These are phyloP conservation scores for Chlamydomonas reinhardtii DNA, from an alignment of 163 green algal species.

Conservation along the genomic window DNA sequence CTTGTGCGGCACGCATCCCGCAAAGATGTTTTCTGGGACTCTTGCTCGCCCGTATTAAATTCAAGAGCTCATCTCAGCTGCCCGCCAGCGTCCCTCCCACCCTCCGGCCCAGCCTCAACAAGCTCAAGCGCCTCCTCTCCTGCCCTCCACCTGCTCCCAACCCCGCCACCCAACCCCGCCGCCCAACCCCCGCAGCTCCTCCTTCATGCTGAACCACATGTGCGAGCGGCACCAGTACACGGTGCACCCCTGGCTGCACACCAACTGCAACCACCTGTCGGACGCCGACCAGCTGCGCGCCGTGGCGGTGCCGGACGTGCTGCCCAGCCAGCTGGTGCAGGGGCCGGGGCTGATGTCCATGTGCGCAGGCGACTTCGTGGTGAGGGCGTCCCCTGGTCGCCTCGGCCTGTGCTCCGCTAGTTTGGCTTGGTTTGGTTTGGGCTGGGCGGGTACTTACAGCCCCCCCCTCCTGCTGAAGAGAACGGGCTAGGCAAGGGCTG, in stretches of 20 bases:
- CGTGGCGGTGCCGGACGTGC: conserved; percentile 86
- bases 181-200: conserved; percentile 62
- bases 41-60: no score
- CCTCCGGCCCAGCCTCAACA: neutral
- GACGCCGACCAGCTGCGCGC: conserved; percentile 75
- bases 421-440: no score
- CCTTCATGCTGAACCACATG: conserved; percentile 93
- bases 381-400: no score
- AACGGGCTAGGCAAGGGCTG: no score
- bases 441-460: no score
- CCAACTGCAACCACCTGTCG: conserved; percentile 85
- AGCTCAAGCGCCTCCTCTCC: neutral
- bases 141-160: neutral
- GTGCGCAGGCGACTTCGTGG: conserved; percentile 96
- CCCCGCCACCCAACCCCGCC: no score
- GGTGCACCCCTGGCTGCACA: conserved; percentile 90
- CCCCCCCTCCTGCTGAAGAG: no score
- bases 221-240: conserved; percentile 71
- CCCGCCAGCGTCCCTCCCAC: neutral
- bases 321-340: conserved; percentile 68
- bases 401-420: no score
- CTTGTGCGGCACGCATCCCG: no score
- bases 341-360: conserved; percentile 88
- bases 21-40: no score
- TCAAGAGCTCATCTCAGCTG: no score